Evolutionary conservation across 352 stramenopile genomes (phyloP), one percentile per base, ranked within the genome.

Genomic region (Phytopythium aichiense): DNA sequence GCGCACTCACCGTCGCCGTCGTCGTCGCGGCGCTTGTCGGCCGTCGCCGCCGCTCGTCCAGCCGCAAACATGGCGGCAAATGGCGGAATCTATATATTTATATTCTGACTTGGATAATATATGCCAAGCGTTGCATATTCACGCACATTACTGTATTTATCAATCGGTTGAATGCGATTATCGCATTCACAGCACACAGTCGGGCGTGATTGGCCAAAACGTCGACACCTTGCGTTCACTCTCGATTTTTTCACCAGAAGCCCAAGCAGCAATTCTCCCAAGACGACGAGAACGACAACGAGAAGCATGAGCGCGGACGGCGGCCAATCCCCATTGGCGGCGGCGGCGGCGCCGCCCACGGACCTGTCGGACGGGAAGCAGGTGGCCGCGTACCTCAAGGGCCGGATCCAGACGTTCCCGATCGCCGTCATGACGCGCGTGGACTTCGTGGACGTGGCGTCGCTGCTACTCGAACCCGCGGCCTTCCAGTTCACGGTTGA

Each of bases 401-500:
- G 71, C 40, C 84, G 87, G 61, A 89, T 92, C 50, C 76, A 84
- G 65, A 73, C 77, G 38, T 91, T 88, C 46, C 72, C 64, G 25
- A 76, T 91, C 68, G 85, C 86, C 35, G 75, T 72, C 23, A 87
- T 78, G 30, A 71, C 77, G 0, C 79, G 81, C 2, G 60, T 82
- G 12, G 64, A 86, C 56, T 92, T 94, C 51, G 80, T 73, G 30
- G 83, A 94, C 56, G 79, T 92, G 31, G 88, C 85, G 30, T 81
- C 83, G 53, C 71, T 92, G 59, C 61, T 94, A 52, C 69, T 89
- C 46, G 83, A 92, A 48, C 80, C 82, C 2, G 65, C 69, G 22
- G 83, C 85, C 11, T 94, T 94, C 71, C 81, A 90, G 60, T 58
- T 89, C 31, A 76, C 66, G 33, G 88, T 94, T 56, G 78, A 92